Percentiles rank a stretch among this genome's conserved stretches.
phyloP scores from a whole-genome alignment of 2,329 filamentous ascomycete genomes.

The Xylariaceae sp. region DNA sequence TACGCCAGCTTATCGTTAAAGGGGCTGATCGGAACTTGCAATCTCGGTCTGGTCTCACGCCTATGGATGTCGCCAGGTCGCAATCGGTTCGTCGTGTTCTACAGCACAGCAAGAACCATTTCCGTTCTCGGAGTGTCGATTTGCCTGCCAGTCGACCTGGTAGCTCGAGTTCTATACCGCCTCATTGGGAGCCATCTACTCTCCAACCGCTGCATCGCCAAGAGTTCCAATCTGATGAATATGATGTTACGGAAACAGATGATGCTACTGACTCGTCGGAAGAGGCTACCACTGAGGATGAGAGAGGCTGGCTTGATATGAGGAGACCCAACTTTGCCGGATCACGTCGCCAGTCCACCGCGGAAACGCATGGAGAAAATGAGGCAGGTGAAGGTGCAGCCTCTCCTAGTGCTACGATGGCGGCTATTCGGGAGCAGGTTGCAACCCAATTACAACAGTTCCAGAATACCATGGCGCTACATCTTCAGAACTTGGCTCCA shows the following conservation, averaged over 20 bases:
- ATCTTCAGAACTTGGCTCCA: slow-evolving; percentile 61
- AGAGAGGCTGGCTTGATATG: slow-evolving; percentile 38
- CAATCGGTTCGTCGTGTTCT: slow-evolving; percentile 61
- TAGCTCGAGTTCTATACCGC: slow-evolving; percentile 63
- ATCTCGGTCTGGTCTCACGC: slow-evolving; percentile 65
- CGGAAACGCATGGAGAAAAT: slow-evolving; percentile 23
- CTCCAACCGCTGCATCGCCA: slow-evolving; percentile 28
- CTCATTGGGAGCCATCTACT: slow-evolving; percentile 59
- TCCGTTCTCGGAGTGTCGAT: slow-evolving; percentile 62
- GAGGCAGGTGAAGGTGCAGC: slow-evolving; percentile 40
- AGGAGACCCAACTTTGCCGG: slow-evolving; percentile 31
- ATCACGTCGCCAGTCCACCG: slow-evolving; percentile 23
- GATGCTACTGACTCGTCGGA: slow-evolving; percentile 35
- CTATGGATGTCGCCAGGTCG: slow-evolving; percentile 67
- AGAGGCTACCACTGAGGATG: slow-evolving; percentile 40
- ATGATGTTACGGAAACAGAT: slow-evolving; percentile 37
- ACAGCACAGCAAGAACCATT: slow-evolving; percentile 57
- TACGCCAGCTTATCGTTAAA: slow-evolving; percentile 67
- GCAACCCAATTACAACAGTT: slow-evolving; percentile 71
- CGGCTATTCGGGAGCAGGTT: slow-evolving; percentile 69
- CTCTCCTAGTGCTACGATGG: slow-evolving; percentile 59
- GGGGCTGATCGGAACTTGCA: slow-evolving; percentile 68
- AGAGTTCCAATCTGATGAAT: slow-evolving; percentile 42
- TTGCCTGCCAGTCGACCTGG: slow-evolving; percentile 58
- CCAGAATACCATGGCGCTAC: slow-evolving; percentile 65